Evolutionary conservation across 495 filamentous ascomycete species (phyloP), one percentile per base, ranked within the genome.

Genomic region (Poronia punctata): DNA sequence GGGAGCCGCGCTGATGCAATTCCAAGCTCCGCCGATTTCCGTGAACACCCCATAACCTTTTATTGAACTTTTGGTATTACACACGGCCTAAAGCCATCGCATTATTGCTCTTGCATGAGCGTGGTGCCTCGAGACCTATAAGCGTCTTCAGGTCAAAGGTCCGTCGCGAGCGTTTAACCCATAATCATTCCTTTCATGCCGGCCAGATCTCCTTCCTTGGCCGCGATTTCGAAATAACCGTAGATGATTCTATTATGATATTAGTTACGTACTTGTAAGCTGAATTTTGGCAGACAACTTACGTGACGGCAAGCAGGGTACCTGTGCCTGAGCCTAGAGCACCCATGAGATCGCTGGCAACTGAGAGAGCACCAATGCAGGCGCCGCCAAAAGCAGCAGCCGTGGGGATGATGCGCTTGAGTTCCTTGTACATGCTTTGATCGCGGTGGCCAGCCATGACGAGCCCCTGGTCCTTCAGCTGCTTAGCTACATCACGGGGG

Each of bases 361-460:
- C 88, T 22, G 88, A 95, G 24, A 99, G 78, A 53, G 84, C 93
- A 66, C 93, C 93, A 76, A 99, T 99, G 75, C 89, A 96, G 46
- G 93, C 93, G 71, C 93, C 93, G 67, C 93, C 93, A 54, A 99
- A 99, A 45, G 93, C 92, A 48, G 93, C 93, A 39, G 93, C 93
- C 30, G 90, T 95, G 43, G 93, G 93, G 46, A 99, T 99, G 52
- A 99, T 88, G 52, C 93, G 80, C 83, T 99, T 99, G 40, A 99
- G 76, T 63, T 99, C 93, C 78, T 92, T 94, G 79, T 99, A 99
- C 93, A 97, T 97, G 76, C 86, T 93, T 76, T 96, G 88, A 68
- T 99, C 93, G 69, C 93, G 82, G 70, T 99, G 93, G 48, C 93
- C 93, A 54, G 93, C 92, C 93, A 99, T 99, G 54, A 97, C 88